Base-by-base conservation (phyloP, 176 grass and related monocot species). In the Juncus effusus region DNA sequence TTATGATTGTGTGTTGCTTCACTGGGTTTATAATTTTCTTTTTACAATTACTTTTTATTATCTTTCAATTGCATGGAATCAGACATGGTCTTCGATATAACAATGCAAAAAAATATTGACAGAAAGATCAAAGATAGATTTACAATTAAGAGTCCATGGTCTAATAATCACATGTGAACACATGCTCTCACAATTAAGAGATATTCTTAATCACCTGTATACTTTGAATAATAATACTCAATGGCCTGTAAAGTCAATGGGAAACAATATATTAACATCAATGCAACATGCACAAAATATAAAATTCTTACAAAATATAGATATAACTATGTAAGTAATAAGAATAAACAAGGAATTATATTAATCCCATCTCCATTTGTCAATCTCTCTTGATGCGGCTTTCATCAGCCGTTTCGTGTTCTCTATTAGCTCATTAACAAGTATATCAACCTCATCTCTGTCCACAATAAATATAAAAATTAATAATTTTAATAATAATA, bases 401-500 rank as follows among this genome's bases (percentile, higher is more conserved):
- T 93, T 86, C 49, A 97, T 66, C 55, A 97, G 60, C 68, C 77
- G 85, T 73, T 68, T 82, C 3, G 88, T 89, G 78, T 74, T 97
- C 59, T 93, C 94, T 15, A 99, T 80, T 60, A 99, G 44, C 40
- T 89, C 88, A 39, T 93, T 86, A 63, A 99, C 77, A 10, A 99
- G 40, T 62, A 60, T 16, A 68, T 86, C 85, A 10, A 87, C 77
- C 58, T 87, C 54, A 59, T 86, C 73, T 38, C 94, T 99, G 85
- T 16, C 50, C 65, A 74, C 19, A 28, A 28, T 28, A 55, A 70
- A 8, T 19, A 55, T 40, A 39, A 57, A 74, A 66, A 3, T 45
- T 6, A 58, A 58, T 72, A 42, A 42, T 57, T 5, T 8, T 28
- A 35, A 40, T 13, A n/a, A 28, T 19, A 56, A 7, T 13, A 13